Evolutionary conservation across 2,329 filamentous ascomycete genomes (phyloP).

Genomic region (Calonectria crousiana): DNA sequence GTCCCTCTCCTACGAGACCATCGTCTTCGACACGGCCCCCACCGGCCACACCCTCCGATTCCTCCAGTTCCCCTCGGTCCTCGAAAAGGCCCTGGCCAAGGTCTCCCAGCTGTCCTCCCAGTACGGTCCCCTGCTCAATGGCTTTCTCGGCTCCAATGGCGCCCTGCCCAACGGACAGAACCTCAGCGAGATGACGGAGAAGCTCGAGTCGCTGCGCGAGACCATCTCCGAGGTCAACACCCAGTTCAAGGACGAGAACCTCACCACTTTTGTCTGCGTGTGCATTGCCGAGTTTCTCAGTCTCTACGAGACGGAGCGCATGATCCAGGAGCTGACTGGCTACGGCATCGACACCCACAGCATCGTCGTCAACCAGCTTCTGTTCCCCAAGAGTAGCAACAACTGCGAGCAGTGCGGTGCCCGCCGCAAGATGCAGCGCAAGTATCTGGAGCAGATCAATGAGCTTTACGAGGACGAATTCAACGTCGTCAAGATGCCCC

Average conservation of each 20-base stretch:
- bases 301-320: slow-evolving; percentile 98
- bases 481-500: slow-evolving; percentile 98
- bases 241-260: slow-evolving; percentile 96
- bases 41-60: slow-evolving; percentile 98
- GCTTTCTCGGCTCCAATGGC: slow-evolving; percentile 83
- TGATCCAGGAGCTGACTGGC: slow-evolving; percentile 96
- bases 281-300: slow-evolving; percentile 98
- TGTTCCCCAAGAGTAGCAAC: slow-evolving; percentile 89
- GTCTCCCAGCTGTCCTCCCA: slow-evolving; percentile 93
- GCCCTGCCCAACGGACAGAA: slow-evolving; percentile 90
- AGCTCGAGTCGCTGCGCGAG: slow-evolving; percentile 92
- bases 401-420: slow-evolving; percentile 96
- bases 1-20: slow-evolving; percentile 97
- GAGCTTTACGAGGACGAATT: slow-evolving; percentile 96
- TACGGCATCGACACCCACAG: slow-evolving; percentile 97
- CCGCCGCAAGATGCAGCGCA: slow-evolving; percentile 97
- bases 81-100: slow-evolving; percentile 98
- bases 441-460: slow-evolving; percentile 98
- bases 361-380: slow-evolving; percentile 97
- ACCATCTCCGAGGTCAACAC: slow-evolving; percentile 97
- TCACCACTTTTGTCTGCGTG: slow-evolving; percentile 98
- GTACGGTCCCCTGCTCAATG: slow-evolving; percentile 96
- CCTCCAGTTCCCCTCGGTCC: slow-evolving; percentile 96
- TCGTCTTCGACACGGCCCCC: slow-evolving; percentile 98
- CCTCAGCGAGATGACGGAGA: slow-evolving; percentile 90